A percentile compares a stretch with the other conserved stretches of the same genome.
Conservation (phyloP, 768 basidiomycete species). For the Lactifluus subvellereus region DNA sequence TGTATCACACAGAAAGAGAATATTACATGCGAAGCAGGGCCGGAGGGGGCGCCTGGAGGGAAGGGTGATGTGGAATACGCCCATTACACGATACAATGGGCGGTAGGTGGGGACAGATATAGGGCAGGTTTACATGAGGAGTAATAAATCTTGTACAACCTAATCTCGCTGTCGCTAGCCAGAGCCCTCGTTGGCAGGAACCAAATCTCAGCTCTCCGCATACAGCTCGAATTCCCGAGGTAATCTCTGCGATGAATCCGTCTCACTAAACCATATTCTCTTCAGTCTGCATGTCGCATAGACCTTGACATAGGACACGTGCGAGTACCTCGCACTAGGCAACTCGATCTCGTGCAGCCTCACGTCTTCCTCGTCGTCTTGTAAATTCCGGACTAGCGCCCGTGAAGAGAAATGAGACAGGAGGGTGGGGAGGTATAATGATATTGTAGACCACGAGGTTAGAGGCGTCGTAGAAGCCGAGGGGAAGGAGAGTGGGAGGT, state of each 20-base stretch:
- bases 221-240: conserved; percentile 81
- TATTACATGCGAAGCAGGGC: conserved; percentile 48
- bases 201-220: conserved; percentile 20
- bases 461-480: conserved; percentile 46
- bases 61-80: conserved; percentile 59
- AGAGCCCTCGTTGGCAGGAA: neutral
- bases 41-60: conserved; percentile 27
- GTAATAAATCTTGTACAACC: neutral
- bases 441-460: conserved; percentile 65
- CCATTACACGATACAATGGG: conserved; percentile 72
- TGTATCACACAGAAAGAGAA: conserved; percentile 49
- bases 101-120: neutral
- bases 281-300: conserved; percentile 74
- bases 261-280: conserved; percentile 70
- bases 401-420: conserved; percentile 56
- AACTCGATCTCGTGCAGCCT: conserved; percentile 25
- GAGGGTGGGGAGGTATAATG: conserved; percentile 53
- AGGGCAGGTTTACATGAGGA: conserved; percentile 13
- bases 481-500: conserved; percentile 67
- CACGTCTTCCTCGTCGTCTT: conserved; percentile 26
- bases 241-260: conserved; percentile 38
- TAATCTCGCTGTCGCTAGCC: neutral
- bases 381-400: conserved; percentile 29
- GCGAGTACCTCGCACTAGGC: conserved; percentile 55
- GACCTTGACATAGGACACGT: conserved; percentile 67